These are phyloP conservation scores for Narthecium ossifragum DNA, from an alignment of 106 monocot species.

Conservation along the genomic window DNA sequence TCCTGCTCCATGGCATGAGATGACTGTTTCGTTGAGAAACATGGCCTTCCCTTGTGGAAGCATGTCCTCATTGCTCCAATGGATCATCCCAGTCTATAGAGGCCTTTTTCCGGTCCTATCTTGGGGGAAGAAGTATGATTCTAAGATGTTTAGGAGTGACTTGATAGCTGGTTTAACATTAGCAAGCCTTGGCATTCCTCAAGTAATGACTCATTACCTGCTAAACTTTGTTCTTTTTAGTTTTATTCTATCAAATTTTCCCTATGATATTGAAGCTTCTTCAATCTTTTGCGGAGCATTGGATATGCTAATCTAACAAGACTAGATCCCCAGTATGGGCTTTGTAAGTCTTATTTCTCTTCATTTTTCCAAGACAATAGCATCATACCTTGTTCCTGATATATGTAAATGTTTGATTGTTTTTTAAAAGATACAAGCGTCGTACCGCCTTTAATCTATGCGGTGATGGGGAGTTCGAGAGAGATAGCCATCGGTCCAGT, in stretches of 20 bases:
- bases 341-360: conserved; percentile 66
- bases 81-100: too few species aligned
- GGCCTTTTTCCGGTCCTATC: conserved; percentile 70
- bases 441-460: conserved; percentile 59
- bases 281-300: conserved; percentile 33
- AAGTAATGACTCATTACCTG: conserved; percentile 48
- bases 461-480: conserved; percentile 63
- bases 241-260: not conserved
- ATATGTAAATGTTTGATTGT: too few species aligned
- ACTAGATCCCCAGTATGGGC: conserved; percentile 55
- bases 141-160: conserved; percentile 69
- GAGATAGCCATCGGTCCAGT: conserved; percentile 71
- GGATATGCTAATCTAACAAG: conserved; percentile 67
- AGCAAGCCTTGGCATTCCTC: conserved; percentile 94
- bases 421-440: conserved; percentile 47
- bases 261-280: not conserved
- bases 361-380: not conserved
- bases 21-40: too few species aligned
- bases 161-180: conserved; percentile 86
- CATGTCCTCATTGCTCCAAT: too few species aligned
- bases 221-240: not conserved
- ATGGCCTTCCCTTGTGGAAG: too few species aligned
- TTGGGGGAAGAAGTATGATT: conserved; percentile 68
- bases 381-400: not conserved
- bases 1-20: too few species aligned